Evolutionary conservation across 768 basidiomycete genomes (phyloP).

Genomic region (Termitomyces heimii): DNA sequence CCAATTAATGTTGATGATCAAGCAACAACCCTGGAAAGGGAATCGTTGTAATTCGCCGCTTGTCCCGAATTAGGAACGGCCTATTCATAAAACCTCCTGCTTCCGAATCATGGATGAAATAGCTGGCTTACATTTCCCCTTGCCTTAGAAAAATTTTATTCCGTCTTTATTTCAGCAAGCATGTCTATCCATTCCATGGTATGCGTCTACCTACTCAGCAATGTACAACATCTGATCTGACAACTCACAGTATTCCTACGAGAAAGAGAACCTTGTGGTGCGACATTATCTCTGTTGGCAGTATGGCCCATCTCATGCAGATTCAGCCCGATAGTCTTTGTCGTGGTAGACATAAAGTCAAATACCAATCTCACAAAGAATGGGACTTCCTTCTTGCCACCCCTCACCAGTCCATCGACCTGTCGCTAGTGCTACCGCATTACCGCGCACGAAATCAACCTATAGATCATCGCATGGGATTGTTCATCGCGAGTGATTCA

Average conservation of each 20-base stretch:
- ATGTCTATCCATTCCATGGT: constrained; percentile 36
- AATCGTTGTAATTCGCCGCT: constrained; percentile 25
- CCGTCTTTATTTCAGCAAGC: not conserved
- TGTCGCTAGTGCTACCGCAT: constrained; percentile 69
- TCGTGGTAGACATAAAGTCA: constrained; percentile 55
- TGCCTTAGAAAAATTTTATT: not conserved
- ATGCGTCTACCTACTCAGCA: constrained; percentile 10
- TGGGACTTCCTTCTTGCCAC: constrained; percentile 63
- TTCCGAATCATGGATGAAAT: constrained; percentile 3
- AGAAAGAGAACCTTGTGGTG: constrained; percentile 14
- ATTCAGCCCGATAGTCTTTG: constrained; percentile 20
- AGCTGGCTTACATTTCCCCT: not conserved
- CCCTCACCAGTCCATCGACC: constrained; percentile 46
- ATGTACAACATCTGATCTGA: constrained; percentile 4
- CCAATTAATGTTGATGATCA: constrained; percentile 5
- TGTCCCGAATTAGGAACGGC: constrained; percentile 21
- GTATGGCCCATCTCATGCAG: not conserved
- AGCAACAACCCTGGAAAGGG: constrained; percentile 17
- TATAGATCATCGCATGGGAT: constrained; percentile 62
- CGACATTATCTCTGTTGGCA: not conserved
- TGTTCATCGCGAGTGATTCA: constrained; percentile 51
- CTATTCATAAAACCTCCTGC: constrained; percentile 10
- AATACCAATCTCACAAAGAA: constrained; percentile 51
- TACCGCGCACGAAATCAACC: constrained; percentile 75
- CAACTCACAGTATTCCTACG: constrained; percentile 10